phyloP scores from a whole-genome alignment of 1,284 basidiomycete species.

The Malassezia cuniculi region DNA sequence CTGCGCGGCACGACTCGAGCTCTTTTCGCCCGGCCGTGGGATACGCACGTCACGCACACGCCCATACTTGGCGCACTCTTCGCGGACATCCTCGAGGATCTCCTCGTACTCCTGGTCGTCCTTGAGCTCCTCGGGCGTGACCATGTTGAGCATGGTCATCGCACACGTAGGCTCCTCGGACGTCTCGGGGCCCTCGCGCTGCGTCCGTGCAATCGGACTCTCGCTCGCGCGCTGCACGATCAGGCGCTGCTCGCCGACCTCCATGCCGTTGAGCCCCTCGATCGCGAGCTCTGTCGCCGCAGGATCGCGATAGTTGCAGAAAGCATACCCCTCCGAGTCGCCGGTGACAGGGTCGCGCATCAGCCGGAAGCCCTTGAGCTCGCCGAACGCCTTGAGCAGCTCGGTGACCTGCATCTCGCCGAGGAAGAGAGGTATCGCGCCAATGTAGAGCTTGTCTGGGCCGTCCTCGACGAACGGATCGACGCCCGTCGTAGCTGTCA shows the following conservation, averaged over 20 bases:
- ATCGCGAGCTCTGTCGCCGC: slow-evolving; percentile 85
- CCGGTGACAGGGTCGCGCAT: slow-evolving; percentile 64
- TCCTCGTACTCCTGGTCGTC: slow-evolving; percentile 88
- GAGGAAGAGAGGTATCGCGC: slow-evolving; percentile 83
- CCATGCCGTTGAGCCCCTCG: slow-evolving; percentile 90
- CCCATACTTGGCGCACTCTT: slow-evolving; percentile 53
- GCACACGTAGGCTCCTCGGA: slow-evolving; percentile 54
- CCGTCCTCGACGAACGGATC: slow-evolving; percentile 61
- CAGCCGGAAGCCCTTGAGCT: slow-evolving; percentile 90
- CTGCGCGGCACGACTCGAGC: slow-evolving; percentile 32
- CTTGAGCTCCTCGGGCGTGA: slow-evolving; percentile 77
- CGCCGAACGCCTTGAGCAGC: slow-evolving; percentile 88
- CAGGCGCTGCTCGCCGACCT: slow-evolving; percentile 86
- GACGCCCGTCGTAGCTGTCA: slow-evolving; percentile 67
- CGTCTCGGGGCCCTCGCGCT: slow-evolving; percentile 42
- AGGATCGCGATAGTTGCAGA: slow-evolving; percentile 91
- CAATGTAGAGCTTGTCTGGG: slow-evolving; percentile 94
- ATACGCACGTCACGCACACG: slow-evolving; percentile 35
- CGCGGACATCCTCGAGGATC: slow-evolving; percentile 83
- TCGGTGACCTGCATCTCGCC: slow-evolving; percentile 97
- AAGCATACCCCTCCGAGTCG: slow-evolving; percentile 79
- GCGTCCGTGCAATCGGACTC: slow-evolving; percentile 48
- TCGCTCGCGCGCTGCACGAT: slow-evolving; percentile 94
- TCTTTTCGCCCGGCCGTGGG: slow-evolving; percentile 30
- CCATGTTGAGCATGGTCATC: slow-evolving; percentile 97